phyloP scores from a whole-genome alignment of 768 basidiomycete species.

The Mycena rosella region DNA sequence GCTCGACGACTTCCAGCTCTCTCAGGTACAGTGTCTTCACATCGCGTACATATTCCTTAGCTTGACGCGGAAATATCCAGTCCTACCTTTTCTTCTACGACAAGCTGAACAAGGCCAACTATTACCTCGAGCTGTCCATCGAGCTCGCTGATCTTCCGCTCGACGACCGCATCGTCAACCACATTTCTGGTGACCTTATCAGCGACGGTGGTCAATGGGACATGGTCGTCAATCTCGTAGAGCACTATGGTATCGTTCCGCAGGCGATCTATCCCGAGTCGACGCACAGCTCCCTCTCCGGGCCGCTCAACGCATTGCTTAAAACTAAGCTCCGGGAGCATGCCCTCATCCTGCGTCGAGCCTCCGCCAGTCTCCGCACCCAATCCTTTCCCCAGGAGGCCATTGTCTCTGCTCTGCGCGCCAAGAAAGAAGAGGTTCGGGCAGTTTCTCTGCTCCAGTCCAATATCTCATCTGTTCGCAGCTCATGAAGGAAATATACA shows the following conservation, averaged over 20 bases:
- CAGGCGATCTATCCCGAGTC: conserved; percentile 88
- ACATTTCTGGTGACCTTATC: conserved; percentile 82
- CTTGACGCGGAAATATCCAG: conserved; percentile 50
- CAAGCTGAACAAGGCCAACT: conserved; percentile 94
- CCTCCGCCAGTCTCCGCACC: conserved; percentile 66
- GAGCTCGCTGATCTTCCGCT: conserved; percentile 83
- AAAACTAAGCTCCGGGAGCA: conserved; percentile 95
- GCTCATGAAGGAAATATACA: conserved; percentile 87
- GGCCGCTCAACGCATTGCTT: conserved; percentile 80
- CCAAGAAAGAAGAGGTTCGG: conserved; percentile 76
- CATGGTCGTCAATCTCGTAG: conserved; percentile 75
- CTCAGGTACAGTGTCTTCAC: conserved; percentile 67
- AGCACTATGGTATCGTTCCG: conserved; percentile 72
- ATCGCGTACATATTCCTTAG: neutral
- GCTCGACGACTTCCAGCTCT: conserved; percentile 91
- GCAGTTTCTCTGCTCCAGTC: neutral
- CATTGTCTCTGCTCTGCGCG: conserved; percentile 68
- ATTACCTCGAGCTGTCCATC: conserved; percentile 91
- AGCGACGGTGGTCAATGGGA: conserved; percentile 97
- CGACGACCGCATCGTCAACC: conserved; percentile 85
- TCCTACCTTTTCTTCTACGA: conserved; percentile 97
- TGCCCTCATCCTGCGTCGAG: conserved; percentile 81
- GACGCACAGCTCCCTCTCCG: conserved; percentile 80
- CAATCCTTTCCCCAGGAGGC: conserved; percentile 61
- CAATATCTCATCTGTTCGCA: conserved; percentile 32